Percentiles rank a stretch among this genome's conserved stretches.
Evolutionary conservation across 257 asterid species (phyloP).

Genomic region (Petrea volubilis): DNA sequence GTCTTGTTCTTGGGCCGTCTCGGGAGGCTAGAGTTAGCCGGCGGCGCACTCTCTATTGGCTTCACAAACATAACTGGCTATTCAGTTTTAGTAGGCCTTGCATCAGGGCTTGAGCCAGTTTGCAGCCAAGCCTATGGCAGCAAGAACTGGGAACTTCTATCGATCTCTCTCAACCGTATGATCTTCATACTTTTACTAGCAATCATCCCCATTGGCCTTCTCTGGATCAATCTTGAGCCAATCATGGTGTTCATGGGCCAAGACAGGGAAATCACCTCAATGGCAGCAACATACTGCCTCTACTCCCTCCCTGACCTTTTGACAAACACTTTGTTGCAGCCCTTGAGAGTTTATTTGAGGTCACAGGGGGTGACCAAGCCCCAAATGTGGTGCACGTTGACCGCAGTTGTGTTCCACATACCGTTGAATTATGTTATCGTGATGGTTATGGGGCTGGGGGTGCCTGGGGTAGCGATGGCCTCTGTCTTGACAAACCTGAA

Average conservation of each 20-base stretch:
- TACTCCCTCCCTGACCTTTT: conserved; percentile 79
- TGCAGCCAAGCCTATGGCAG: conserved; percentile 81
- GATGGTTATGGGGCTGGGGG: conserved; percentile 59
- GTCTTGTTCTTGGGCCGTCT: conserved; percentile 76
- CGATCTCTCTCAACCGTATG: conserved; percentile 67
- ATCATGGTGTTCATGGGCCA: conserved; percentile 83
- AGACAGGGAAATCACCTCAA: conserved; percentile 61
- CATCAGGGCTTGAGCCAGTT: conserved; percentile 85
- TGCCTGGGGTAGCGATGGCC: conserved; percentile 83
- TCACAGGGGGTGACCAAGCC: conserved; percentile 93
- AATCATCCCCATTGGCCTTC: conserved; percentile 56
- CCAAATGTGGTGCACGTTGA: conserved; percentile 84
- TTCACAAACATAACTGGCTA: conserved; percentile 91
- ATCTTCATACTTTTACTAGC: conserved; percentile 66
- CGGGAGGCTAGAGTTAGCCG: conserved; percentile 84
- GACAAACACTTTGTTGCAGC: conserved; percentile 72
- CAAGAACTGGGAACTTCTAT: conserved; percentile 64
- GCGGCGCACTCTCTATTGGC: conserved; percentile 86
- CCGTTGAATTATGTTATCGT: conserved; percentile 70
- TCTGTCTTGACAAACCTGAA: conserved; percentile 82
- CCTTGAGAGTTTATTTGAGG: conserved; percentile 69
- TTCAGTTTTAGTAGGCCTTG: conserved; percentile 76
- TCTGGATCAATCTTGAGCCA: conserved; percentile 73
- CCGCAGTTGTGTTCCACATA: conserved; percentile 71
- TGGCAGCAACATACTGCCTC: conserved; percentile 69